These are phyloP conservation scores for Mucor velutinosus DNA, from an alignment of 371 early-diverging fungal species.

Conservation along the genomic window DNA sequence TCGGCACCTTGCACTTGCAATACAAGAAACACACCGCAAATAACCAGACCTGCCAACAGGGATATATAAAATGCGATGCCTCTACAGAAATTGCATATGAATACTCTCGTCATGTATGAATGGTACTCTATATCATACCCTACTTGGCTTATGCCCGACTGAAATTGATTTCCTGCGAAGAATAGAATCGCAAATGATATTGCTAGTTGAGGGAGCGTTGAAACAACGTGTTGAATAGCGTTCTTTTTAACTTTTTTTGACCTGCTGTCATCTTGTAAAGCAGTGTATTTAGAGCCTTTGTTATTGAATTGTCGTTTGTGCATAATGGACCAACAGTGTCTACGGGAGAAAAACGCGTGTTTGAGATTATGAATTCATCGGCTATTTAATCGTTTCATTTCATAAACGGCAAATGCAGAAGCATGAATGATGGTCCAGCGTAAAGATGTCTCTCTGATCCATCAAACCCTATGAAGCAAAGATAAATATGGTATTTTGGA, in stretches of 20 bases:
- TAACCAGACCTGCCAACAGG: background rate
- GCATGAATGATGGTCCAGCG: too few species aligned
- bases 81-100: background rate
- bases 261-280: background rate
- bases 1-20: slow-evolving; percentile 23
- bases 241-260: background rate
- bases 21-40: slow-evolving; percentile 16
- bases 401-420: background rate
- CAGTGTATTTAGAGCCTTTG: slow-evolving; percentile 31
- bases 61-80: slow-evolving; percentile 14
- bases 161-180: slow-evolving; percentile 5
- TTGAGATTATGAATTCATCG: background rate
- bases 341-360: background rate
- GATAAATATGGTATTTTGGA: too few species aligned
- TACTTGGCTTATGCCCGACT: background rate
- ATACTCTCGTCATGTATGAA: background rate
- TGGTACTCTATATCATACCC: background rate
- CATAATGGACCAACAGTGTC: background rate
- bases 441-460: too few species aligned
- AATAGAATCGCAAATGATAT: slow-evolving; percentile 22
- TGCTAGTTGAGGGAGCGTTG: slow-evolving; percentile 24
- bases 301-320: slow-evolving; percentile 18
- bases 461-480: too few species aligned
- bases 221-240: slow-evolving; percentile 17
- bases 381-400: background rate